A percentile compares a stretch with the other conserved stretches of the same genome.
Evolutionary conservation across 176 grass and related monocot species (phyloP).

Genomic region (Bolboschoenus planiculmis): DNA sequence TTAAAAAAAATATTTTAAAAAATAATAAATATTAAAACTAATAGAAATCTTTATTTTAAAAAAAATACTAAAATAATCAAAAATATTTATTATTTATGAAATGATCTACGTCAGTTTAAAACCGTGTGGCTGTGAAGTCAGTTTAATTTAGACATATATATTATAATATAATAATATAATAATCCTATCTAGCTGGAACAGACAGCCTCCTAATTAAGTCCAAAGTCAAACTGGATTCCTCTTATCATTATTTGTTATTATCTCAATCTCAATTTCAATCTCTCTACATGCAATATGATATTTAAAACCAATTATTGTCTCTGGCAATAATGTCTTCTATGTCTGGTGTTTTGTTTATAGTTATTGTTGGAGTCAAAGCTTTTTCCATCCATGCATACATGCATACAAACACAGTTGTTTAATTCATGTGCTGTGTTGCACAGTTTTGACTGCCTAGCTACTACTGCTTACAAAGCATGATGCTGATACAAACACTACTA

Average conservation of each 20-base stretch:
- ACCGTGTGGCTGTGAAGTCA: background rate
- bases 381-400: background rate
- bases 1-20: no score
- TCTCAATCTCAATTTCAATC: background rate
- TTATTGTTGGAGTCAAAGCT: background rate
- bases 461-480: background rate
- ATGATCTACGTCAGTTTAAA: no score
- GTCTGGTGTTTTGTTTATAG: background rate
- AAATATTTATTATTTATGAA: no score
- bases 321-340: background rate
- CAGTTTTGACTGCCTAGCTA: background rate
- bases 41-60: no score
- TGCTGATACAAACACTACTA: background rate
- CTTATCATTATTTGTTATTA: background rate
- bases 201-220: background rate
- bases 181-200: background rate
- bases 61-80: background rate
- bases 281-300: background rate
- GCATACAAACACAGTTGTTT: background rate
- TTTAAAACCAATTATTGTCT: background rate
- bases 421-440: background rate
- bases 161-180: no score
- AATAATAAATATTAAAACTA: no score
- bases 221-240: constrained; percentile 10
- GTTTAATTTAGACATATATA: background rate